A percentile compares a stretch with the other conserved stretches of the same genome.
These are phyloP conservation scores for Pulicaria dysenterica DNA, from an alignment of 129 eudicot genomes.

Conservation along the genomic window DNA sequence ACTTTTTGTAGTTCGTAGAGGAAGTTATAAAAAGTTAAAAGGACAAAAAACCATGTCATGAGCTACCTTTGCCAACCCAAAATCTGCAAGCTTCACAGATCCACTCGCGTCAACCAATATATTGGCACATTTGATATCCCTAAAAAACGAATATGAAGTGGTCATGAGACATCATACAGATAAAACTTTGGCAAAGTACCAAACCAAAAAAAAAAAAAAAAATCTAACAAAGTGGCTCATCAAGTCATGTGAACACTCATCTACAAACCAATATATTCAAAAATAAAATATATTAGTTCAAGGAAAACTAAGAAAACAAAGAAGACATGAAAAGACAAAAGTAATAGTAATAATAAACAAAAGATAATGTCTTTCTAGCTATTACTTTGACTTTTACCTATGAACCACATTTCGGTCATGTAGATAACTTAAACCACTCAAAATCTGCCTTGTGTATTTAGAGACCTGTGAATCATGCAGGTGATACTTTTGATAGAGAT, in stretches of 20 bases:
- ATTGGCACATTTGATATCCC: slow-evolving; percentile 98
- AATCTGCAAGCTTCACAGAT: slow-evolving; percentile 92
- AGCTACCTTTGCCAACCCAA: slow-evolving; percentile 94
- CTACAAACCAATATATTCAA: neutral
- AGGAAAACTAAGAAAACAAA: neutral
- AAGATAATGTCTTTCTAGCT: neutral
- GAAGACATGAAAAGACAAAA: neutral
- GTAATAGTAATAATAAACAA: too few relatives aligned
- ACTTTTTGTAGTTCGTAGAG: slow-evolving; percentile 13
- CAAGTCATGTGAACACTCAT: slow-evolving; percentile 1
- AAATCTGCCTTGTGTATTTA: slow-evolving; percentile 86
- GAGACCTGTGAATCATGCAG: slow-evolving; percentile 76
- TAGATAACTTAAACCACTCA: slow-evolving; percentile 72
- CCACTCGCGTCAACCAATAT: slow-evolving; percentile 80
- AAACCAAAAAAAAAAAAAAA: slow-evolving; percentile 9
- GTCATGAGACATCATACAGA: neutral
- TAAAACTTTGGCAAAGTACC: slow-evolving; percentile 5
- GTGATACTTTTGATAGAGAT: slow-evolving; percentile 59
- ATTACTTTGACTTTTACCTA: slow-evolving; percentile 50
- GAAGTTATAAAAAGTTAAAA: neutral
- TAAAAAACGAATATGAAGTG: slow-evolving; percentile 36
- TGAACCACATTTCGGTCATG: slow-evolving; percentile 76
- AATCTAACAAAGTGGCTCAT: slow-evolving; percentile 11
- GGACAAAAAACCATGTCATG: neutral
- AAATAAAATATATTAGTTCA: neutral